Conservation (phyloP, 1,139 yeast genomes). For the Nematodospora anomalae region DNA sequence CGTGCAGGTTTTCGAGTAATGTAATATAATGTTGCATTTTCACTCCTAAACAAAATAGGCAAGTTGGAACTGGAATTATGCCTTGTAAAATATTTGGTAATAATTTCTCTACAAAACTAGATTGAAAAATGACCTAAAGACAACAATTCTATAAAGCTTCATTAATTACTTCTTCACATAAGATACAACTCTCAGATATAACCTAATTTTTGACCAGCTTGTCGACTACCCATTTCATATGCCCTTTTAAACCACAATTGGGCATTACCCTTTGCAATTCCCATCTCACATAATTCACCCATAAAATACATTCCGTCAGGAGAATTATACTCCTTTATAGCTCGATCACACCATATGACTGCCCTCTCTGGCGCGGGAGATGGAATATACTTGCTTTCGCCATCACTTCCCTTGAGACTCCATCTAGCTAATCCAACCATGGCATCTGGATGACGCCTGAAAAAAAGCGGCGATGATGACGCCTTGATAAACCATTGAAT, state of each 20-base stretch:
- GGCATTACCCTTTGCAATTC: constrained; percentile 59
- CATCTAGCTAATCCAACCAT: constrained; percentile 90
- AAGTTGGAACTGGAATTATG: too few relatives aligned
- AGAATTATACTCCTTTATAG: constrained; percentile 70
- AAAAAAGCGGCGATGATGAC: constrained; percentile 51
- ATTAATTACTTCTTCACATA: too few relatives aligned
- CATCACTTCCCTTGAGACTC: constrained; percentile 82
- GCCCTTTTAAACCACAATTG: constrained; percentile 26
- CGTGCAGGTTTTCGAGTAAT: too few relatives aligned
- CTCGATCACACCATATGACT: constrained; percentile 84
- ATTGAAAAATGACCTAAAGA: too few relatives aligned
- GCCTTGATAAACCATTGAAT: constrained; percentile 90
- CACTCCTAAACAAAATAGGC: too few relatives aligned
- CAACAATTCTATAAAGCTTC: too few relatives aligned
- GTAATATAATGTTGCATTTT: too few relatives aligned
- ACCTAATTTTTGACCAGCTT: constrained; percentile 20
- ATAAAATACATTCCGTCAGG: constrained; percentile 83
- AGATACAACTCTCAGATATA: constrained; percentile 3
- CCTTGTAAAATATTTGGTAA: too few relatives aligned
- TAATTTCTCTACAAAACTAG: too few relatives aligned
- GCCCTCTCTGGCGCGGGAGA: constrained; percentile 75
- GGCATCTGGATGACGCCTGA: constrained; percentile 77
- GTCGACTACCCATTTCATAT: constrained; percentile 23
- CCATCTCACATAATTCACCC: constrained; percentile 80
- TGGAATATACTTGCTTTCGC: constrained; percentile 51